Base-by-base conservation (phyloP, 208 protist species). In the Herpetomonas samuelpessoai region DNA sequence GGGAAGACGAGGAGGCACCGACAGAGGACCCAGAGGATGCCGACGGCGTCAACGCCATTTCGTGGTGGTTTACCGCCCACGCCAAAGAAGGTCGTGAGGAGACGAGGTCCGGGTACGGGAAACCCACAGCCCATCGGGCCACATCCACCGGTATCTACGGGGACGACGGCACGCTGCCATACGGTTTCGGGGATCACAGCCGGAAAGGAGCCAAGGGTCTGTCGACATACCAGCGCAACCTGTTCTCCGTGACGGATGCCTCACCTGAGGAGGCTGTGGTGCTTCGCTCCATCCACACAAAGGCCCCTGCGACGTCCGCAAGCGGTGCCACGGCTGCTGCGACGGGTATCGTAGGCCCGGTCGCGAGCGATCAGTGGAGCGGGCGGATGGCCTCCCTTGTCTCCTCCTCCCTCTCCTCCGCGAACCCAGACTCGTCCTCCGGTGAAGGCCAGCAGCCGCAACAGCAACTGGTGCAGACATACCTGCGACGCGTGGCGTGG, bases 401-500 rank as follows among this genome's bases (percentile, higher is more conserved):
- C 44, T 24, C 44, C 44, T 9, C 44, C 44, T 48, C 44, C 18
- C 16, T 22, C 16, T 7, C 44, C 16, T 7, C 10, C 16, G 4
- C 44, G 44, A n/a, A n/a, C n/a, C n/a, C n/a, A n/a, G n/a, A n/a
- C 44, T 66, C 7, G 57, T 77, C 46, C 57, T 74, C 19, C 27
- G 47, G 47, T 71, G 72, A 26, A 62, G 71, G 3, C 45, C 53
- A 51, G 19, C 69, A 21, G 39, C 66, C 65, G 16, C 57, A 72
- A 48, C 76, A 59, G 21, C 62, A 75, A 21, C 64, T 61, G 12
- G 76, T 90, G 27, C 55, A 72, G 18, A 75, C 79, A 22, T 90
- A 90, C 49, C 47, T 90, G 39, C 78, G 80, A 57, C 79, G 83
- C 14, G 73, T 86, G 29, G 55, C 71, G 14, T 90, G 83, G 83